Conservation (phyloP, 352 stramenopile species). For the Thalassiosira hispida region DNA sequence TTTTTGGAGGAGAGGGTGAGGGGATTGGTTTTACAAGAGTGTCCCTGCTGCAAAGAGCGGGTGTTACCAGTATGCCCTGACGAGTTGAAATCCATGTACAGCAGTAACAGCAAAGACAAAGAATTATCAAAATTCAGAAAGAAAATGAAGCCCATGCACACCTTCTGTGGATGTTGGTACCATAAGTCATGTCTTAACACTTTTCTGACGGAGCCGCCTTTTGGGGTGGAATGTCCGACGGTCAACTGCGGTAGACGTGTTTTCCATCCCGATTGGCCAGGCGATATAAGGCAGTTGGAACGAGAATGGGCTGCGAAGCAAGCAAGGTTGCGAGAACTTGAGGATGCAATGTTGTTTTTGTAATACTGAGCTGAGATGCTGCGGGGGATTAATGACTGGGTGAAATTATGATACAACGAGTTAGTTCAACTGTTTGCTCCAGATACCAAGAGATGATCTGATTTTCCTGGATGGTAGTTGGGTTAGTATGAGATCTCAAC, state of each 20-base stretch:
- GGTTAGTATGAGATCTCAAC: too few species aligned
- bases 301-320: constrained; percentile 56
- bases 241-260: constrained; percentile 45
- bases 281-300: constrained; percentile 56
- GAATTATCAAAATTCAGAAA: constrained; percentile 38
- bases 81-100: constrained; percentile 52
- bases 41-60: constrained; percentile 52
- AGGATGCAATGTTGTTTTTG: constrained; percentile 66
- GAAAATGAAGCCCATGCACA: constrained; percentile 53
- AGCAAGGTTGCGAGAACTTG: constrained; percentile 56
- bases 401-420: too few species aligned
- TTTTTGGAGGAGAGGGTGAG: constrained; percentile 56
- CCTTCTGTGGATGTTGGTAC: constrained; percentile 65
- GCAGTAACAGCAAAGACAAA: constrained; percentile 21
- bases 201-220: constrained; percentile 62
- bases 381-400: too few species aligned
- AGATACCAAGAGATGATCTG: too few species aligned
- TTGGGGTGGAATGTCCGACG: constrained; percentile 55
- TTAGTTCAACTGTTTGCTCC: too few species aligned
- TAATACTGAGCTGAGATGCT: too few species aligned
- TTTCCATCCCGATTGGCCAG: constrained; percentile 63
- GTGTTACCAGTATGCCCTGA: constrained; percentile 43
- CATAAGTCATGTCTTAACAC: constrained; percentile 60
- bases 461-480: too few species aligned
- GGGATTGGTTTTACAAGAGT: constrained; percentile 37